Evolutionary conservation across 805 yeast genomes (phyloP), one percentile per base, ranked within the genome.

Genomic region (Vanderwaltozyma polyspora): DNA sequence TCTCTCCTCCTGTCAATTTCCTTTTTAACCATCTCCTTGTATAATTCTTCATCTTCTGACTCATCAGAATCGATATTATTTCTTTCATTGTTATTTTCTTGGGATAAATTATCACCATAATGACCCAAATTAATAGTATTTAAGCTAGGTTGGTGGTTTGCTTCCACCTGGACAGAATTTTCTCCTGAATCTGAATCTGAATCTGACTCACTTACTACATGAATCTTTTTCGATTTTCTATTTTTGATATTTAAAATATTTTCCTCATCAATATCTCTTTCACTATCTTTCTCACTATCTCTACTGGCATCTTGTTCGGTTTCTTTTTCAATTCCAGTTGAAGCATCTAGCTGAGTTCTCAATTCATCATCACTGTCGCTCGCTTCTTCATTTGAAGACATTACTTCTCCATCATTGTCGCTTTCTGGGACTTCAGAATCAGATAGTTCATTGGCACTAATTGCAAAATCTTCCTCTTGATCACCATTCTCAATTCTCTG

Each of bases 181-280:
- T 24, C 35, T 22, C 24, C 33, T 19, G 18, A 12, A 12, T 21
- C 19, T 11, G 17, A 3, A 15, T 39, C 46, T 16, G 40, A 30
- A 18, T 43, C 48, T 11, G 44, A 43, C 18, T 38, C 39, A 6
- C 29, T 32, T 3, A 18, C 13, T n/a, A 37, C 29, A 13, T 29
- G 35, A 2, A 31, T 30, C 19, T 42, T 35, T 21, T 10, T 7
- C 7, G 10, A 7, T 31, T 29, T 33, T 15, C 17, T 19, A 6
- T 19, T 31, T 8, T 21, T 21, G 7, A 21, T 15, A 9, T 14
- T 23, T 11, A 34, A 16, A 6, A 15, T 18, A 13, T 28, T 25
- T 6, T 50, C 49, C 13, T 53, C 63, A 14, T 49, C 58, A n/a
- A n/a, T n/a, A n/a, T n/a, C n/a, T n/a, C n/a, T n/a, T 14, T 54